Conservation (phyloP, 148 eudicot species). For the Vaccinium macrocarpon region DNA sequence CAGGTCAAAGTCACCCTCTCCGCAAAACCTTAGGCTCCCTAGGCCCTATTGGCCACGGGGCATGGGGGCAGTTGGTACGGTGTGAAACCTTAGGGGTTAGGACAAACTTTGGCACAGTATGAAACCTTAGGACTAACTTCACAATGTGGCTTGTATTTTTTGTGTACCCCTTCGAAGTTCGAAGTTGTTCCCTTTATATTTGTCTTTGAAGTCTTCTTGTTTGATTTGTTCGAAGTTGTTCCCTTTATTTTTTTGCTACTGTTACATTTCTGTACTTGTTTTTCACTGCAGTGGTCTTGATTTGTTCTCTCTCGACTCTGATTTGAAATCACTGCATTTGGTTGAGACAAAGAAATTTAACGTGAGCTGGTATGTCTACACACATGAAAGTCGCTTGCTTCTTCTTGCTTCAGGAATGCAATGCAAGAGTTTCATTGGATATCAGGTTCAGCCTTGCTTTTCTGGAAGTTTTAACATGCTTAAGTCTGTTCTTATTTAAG, state of each 20-base stretch:
- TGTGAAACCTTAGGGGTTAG: background rate
- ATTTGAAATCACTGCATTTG: conserved; percentile 52
- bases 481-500: background rate
- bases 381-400: conserved; percentile 98
- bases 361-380: conserved; percentile 86
- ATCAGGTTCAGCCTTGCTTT: conserved; percentile 59
- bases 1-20: too few species aligned
- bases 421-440: conserved; percentile 88
- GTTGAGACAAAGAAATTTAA: conserved; percentile 71
- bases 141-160: background rate
- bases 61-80: background rate
- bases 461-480: background rate
- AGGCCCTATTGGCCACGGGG: background rate
- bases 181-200: background rate
- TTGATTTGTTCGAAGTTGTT: background rate
- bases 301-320: conserved; percentile 52
- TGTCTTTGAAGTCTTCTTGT: background rate
- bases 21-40: background rate
- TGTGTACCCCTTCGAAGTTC: background rate
- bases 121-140: background rate
- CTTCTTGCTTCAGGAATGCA: conserved; percentile 97
- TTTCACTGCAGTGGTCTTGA: conserved; percentile 78
- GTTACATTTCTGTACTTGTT: conserved; percentile 4
- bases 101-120: background rate
- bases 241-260: background rate